A percentile compares a stretch with the other conserved stretches of the same genome.
These are phyloP conservation scores for Alternaria metachromatica DNA, from an alignment of 2,329 filamentous ascomycete species.

Conservation along the genomic window DNA sequence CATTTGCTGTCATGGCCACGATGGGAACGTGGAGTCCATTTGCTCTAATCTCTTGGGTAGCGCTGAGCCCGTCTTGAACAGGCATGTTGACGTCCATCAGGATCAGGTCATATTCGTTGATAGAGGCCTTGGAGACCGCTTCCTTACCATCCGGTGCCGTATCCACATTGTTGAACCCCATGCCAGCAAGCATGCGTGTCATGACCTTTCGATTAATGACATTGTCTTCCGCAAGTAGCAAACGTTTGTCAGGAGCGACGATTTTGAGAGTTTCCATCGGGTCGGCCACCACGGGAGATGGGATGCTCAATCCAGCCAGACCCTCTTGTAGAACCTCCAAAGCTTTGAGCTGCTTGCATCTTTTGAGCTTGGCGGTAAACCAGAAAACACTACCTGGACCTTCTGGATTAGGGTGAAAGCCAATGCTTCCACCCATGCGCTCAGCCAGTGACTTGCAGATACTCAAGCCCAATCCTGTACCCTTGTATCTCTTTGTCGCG, in stretches of 20 bases:
- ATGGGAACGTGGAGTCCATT: conserved; percentile 49
- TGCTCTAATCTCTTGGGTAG: conserved; percentile 35
- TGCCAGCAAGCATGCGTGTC: conserved; percentile 54
- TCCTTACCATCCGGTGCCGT: conserved; percentile 52
- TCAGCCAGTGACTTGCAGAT: conserved; percentile 65
- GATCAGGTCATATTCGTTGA: conserved; percentile 34
- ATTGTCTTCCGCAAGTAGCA: conserved; percentile 58
- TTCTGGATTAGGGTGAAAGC: conserved; percentile 56
- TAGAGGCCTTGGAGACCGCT: conserved; percentile 44
- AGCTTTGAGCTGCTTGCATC: conserved; percentile 29
- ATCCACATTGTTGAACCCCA: conserved; percentile 43
- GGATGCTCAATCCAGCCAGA: conserved; percentile 11
- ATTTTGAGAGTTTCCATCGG: conserved; percentile 30
- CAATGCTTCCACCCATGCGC: conserved; percentile 63
- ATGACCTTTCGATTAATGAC: conserved; percentile 57
- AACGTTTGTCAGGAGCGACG: conserved; percentile 28
- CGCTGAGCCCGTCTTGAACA: conserved; percentile 38
- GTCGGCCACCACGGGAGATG: conserved; percentile 12
- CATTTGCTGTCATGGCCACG: conserved; percentile 64
- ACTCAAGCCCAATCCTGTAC: conserved; percentile 63
- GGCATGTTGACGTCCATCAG: conserved; percentile 50
- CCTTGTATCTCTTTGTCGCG: conserved; percentile 61
- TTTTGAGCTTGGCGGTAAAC: conserved; percentile 54
- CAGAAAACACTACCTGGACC: conserved; percentile 59
- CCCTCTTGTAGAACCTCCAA: conserved; percentile 21